Evolutionary conservation across 768 basidiomycete species (phyloP).

Genomic region (Serendipita indica): DNA sequence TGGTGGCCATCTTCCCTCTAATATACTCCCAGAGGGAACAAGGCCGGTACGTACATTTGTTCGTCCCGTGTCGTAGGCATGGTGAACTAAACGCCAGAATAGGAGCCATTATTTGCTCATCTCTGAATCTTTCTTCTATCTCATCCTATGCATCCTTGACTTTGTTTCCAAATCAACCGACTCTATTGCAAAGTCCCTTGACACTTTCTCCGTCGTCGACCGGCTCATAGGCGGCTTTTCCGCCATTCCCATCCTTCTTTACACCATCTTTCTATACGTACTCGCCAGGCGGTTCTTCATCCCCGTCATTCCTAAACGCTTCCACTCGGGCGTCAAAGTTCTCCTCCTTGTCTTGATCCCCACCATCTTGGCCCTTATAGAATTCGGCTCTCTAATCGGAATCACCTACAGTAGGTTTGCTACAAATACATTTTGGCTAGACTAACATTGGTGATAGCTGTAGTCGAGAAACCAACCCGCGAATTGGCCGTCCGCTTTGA

Average conservation of each 20-base stretch:
- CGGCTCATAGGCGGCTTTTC: conserved; percentile 44
- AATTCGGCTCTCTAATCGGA: conserved; percentile 50
- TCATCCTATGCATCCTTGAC: conserved; percentile 44
- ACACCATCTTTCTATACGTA: conserved; percentile 45
- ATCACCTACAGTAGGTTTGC: conserved; percentile 39
- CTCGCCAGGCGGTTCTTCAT: conserved; percentile 39
- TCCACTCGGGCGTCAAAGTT: conserved; percentile 31
- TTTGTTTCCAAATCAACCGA: conserved; percentile 42
- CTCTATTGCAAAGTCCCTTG: conserved; percentile 31
- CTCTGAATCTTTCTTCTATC: conserved; percentile 47
- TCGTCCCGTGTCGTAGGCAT: conserved; percentile 10
- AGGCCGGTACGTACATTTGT: conserved; percentile 30
- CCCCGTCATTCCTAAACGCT: conserved; percentile 34
- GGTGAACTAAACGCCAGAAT: conserved; percentile 9
- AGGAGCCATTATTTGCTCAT: conserved; percentile 46
- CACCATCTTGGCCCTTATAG: conserved; percentile 37
- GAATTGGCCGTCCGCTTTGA: conserved; percentile 30
- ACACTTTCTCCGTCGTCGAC: conserved; percentile 40
- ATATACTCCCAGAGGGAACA: conserved; percentile 34
- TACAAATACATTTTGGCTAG: neutral
- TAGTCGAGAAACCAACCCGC: conserved; percentile 6
- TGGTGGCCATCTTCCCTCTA: conserved; percentile 41
- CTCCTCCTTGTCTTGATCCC: conserved; percentile 42
- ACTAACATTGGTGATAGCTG: neutral
- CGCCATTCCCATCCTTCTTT: conserved; percentile 49